Conservation (phyloP, 345 rosid species). For the Aquilaria sinensis region DNA sequence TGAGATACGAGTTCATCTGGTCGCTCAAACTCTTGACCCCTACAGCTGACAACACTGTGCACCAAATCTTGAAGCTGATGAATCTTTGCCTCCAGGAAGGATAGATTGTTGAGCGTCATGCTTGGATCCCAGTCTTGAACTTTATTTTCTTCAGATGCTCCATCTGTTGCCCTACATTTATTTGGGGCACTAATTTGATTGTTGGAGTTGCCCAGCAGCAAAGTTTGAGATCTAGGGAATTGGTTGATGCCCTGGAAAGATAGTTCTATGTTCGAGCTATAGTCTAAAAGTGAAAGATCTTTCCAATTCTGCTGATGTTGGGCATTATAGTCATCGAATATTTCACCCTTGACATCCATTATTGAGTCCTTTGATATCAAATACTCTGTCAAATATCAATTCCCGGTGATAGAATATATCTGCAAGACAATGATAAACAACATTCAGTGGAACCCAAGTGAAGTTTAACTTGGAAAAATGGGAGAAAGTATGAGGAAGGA, state of each 20-base stretch:
- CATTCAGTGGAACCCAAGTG: too few species aligned
- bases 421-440: too few species aligned
- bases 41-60: constrained; percentile 52
- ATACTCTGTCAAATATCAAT: too few species aligned
- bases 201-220: constrained; percentile 19
- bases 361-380: too few species aligned
- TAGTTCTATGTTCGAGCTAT: constrained; percentile 34
- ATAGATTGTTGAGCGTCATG: constrained; percentile 64
- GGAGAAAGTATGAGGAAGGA: too few species aligned
- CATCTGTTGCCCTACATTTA: constrained; percentile 29
- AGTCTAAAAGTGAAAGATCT: constrained; percentile 47
- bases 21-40: constrained; percentile 39
- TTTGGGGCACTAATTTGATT: constrained; percentile 30
- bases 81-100: constrained; percentile 84
- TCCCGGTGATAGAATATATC: too few species aligned
- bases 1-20: constrained; percentile 57
- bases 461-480: too few species aligned
- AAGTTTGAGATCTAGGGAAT: constrained; percentile 21
- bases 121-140: constrained; percentile 85
- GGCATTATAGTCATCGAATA: constrained; percentile 15
- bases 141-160: constrained; percentile 29
- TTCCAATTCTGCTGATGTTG: constrained; percentile 57
- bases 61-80: constrained; percentile 88
- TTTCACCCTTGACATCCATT: too few species aligned
- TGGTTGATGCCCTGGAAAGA: constrained; percentile 36